phyloP scores from a whole-genome alignment of 2,329 filamentous ascomycete species.

The Fusarium sp. region DNA sequence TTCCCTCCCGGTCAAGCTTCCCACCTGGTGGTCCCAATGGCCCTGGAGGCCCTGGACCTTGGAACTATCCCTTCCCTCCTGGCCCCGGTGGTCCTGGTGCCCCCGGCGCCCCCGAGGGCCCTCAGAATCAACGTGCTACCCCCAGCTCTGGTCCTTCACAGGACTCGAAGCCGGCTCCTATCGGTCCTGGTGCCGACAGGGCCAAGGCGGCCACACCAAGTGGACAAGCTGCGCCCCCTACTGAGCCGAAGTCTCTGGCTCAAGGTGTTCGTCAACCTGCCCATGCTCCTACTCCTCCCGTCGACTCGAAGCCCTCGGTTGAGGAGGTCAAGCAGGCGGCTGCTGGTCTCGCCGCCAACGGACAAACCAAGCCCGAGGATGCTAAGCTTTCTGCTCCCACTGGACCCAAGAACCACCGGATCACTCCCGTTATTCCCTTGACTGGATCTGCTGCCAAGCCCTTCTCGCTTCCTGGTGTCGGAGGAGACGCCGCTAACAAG shows the following conservation, averaged over 20 bases:
- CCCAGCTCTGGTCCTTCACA: slow-evolving; percentile 55
- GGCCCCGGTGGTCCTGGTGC: slow-evolving; percentile 59
- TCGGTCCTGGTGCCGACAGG: slow-evolving; percentile 63
- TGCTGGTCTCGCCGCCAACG: slow-evolving; percentile 55
- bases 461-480: slow-evolving; percentile 49
- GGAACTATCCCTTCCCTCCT: slow-evolving; percentile 3
- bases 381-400: slow-evolving; percentile 56
- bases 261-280: slow-evolving; percentile 61
- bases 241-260: slow-evolving; percentile 65
- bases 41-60: slow-evolving; percentile 54
- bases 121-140: slow-evolving; percentile 66
- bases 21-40: slow-evolving; percentile 61
- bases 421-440: slow-evolving; percentile 76
- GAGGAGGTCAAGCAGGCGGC: slow-evolving; percentile 59
- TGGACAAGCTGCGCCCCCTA: slow-evolving; percentile 58
- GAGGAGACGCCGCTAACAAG: slow-evolving; percentile 52
- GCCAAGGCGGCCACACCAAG: slow-evolving; percentile 60
- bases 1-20: slow-evolving; percentile 82
- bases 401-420: slow-evolving; percentile 64
- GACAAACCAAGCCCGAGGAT: slow-evolving; percentile 51
- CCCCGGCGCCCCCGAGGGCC: slow-evolving; percentile 72
- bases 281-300: slow-evolving; percentile 71
- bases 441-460: slow-evolving; percentile 59
- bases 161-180: slow-evolving; percentile 62
- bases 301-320: slow-evolving; percentile 75